Conservation (phyloP, 139 green algal genomes). For the Desmodesmus armatus region DNA sequence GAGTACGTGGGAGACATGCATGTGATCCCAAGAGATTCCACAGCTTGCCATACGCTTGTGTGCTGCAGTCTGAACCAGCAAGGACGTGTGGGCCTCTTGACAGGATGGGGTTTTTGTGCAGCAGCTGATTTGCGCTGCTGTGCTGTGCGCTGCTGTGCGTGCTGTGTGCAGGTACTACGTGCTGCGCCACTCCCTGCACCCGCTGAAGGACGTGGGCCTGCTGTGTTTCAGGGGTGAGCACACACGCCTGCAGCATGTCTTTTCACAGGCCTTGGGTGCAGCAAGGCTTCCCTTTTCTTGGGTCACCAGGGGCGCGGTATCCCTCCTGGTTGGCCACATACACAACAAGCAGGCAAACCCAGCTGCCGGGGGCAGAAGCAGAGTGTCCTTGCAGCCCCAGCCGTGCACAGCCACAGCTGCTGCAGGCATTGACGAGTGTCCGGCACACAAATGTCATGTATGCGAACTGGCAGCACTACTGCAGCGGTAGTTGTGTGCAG, state of each 20-base stretch:
- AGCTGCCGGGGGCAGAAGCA: not conserved
- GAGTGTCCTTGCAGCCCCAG: not conserved
- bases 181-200: constrained; percentile 85
- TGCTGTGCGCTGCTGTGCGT: not conserved
- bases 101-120: not conserved
- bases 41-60: too few species aligned
- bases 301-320: too few species aligned
- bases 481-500: too few species aligned
- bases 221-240: constrained; percentile 85
- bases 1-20: too few species aligned
- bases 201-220: constrained; percentile 94
- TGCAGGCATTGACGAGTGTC: not conserved
- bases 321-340: too few species aligned
- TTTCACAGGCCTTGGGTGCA: not conserved
- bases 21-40: too few species aligned
- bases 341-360: too few species aligned
- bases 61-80: too few species aligned
- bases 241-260: not conserved
- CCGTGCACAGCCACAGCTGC: not conserved
- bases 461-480: too few species aligned
- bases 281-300: too few species aligned
- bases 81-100: too few species aligned
- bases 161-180: constrained; percentile 95
- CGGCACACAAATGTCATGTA: too few species aligned
- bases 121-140: not conserved